phyloP scores from a whole-genome alignment of 768 basidiomycete genomes.

The Russula virescens region DNA sequence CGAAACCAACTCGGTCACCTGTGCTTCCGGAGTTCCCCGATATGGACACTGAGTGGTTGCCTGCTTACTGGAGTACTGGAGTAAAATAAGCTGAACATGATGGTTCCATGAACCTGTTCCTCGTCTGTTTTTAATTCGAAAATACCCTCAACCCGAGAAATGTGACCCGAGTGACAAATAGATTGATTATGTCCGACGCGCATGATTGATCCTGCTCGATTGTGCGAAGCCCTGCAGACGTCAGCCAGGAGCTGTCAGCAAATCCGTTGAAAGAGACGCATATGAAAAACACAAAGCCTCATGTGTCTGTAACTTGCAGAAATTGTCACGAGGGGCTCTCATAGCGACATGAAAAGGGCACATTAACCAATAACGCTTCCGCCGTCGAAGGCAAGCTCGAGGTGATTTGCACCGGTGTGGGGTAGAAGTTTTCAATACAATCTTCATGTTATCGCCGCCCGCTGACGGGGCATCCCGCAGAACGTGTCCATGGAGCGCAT shows the following conservation, averaged over 20 bases:
- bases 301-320: constrained; percentile 3
- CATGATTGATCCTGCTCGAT: constrained; percentile 7
- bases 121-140: neutral
- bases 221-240: too few species aligned
- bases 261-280: too few species aligned
- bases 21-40: neutral
- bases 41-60: too few species aligned
- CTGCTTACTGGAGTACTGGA: neutral
- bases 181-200: too few species aligned
- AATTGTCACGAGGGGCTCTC: neutral
- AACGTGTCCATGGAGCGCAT: neutral
- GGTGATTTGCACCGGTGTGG: neutral
- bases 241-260: too few species aligned
- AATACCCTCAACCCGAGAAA: neutral
- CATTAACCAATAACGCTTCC: neutral
- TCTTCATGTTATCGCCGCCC: neutral
- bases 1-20: constrained; percentile 1
- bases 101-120: neutral
- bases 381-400: neutral
- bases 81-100: neutral
- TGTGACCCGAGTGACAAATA: neutral
- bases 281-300: neutral
- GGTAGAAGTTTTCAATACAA: neutral
- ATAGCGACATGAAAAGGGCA: neutral
- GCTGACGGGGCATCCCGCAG: neutral